phyloP scores from a whole-genome alignment of 768 basidiomycete species.

The Russula earlei region DNA sequence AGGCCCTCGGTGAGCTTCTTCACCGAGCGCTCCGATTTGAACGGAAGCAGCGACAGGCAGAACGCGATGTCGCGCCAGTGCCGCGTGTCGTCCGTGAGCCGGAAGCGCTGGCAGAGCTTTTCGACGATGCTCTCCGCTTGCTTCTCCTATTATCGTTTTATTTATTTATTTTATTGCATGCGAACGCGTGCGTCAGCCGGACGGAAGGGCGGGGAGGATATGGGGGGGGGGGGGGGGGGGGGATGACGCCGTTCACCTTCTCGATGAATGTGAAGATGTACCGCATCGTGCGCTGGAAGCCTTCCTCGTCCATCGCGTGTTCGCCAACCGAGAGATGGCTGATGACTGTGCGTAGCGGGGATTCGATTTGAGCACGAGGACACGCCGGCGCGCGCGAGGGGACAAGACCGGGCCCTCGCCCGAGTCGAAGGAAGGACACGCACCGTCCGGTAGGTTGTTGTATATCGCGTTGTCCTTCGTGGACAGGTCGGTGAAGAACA shows the following conservation, averaged over 20 bases:
- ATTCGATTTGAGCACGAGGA: background rate
- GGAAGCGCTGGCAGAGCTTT: constrained; percentile 94
- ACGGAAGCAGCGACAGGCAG: constrained; percentile 88
- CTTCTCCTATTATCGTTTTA: constrained; percentile 60
- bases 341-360: constrained; percentile 59
- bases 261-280: constrained; percentile 97
- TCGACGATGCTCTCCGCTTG: constrained; percentile 97
- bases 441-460: constrained; percentile 95
- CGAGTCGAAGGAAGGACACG: no score
- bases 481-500: constrained; percentile 94
- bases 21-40: constrained; percentile 93
- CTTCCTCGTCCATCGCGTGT: constrained; percentile 87
- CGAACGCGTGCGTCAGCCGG: background rate
- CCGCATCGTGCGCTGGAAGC: constrained; percentile 84
- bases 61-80: constrained; percentile 98
- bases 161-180: background rate
- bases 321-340: constrained; percentile 87
- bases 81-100: constrained; percentile 74
- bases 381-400: background rate
- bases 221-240: background rate
- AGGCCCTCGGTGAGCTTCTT: constrained; percentile 94
- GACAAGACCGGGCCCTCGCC: no score
- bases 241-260: constrained; percentile 44
- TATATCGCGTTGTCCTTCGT: constrained; percentile 99
- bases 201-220: no score